Percentiles rank a stretch among this genome's conserved stretches.
phyloP scores from a whole-genome alignment of 371 early-diverging fungal genomes.

The Mucor piriformis region DNA sequence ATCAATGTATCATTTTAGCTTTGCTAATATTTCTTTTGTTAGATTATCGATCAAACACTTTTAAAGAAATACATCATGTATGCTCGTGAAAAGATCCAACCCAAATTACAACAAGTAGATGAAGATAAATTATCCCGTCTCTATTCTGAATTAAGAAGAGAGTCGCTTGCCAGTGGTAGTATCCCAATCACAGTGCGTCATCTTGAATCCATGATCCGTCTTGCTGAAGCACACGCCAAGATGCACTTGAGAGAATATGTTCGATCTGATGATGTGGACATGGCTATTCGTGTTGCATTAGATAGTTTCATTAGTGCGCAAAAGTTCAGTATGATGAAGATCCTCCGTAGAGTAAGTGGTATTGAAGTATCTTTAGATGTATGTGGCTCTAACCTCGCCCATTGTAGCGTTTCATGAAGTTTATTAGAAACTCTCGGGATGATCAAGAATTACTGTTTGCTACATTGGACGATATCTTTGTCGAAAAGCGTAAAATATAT shows the following conservation, averaged over 20 bases:
- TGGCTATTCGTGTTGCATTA: slow-evolving; percentile 93
- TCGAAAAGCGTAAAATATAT: slow-evolving; percentile 76
- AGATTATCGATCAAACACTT: slow-evolving; percentile 84
- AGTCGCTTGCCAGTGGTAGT: slow-evolving; percentile 87
- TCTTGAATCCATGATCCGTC: slow-evolving; percentile 97
- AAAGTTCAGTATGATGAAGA: slow-evolving; percentile 92
- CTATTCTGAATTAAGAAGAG: slow-evolving; percentile 94
- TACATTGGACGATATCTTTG: slow-evolving; percentile 72
- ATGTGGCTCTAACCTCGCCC: not conserved
- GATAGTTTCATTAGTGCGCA: slow-evolving; percentile 97
- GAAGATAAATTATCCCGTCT: slow-evolving; percentile 84
- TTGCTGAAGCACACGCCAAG: slow-evolving; percentile 97
- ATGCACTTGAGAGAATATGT: slow-evolving; percentile 98
- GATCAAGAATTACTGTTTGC: slow-evolving; percentile 79
- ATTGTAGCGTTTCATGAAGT: slow-evolving; percentile 81
- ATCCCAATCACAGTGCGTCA: slow-evolving; percentile 99
- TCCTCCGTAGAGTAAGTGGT: slow-evolving; percentile 63
- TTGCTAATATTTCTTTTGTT: too few species aligned
- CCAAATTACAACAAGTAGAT: slow-evolving; percentile 88
- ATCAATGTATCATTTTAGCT: too few species aligned
- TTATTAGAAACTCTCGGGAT: slow-evolving; percentile 78
- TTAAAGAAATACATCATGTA: slow-evolving; percentile 98
- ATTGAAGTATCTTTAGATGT: not conserved
- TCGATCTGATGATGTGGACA: slow-evolving; percentile 92
- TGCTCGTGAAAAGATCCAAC: slow-evolving; percentile 88